phyloP scores from a whole-genome alignment of 192 early-diverging fungal species.

The Coemansia sp. region DNA sequence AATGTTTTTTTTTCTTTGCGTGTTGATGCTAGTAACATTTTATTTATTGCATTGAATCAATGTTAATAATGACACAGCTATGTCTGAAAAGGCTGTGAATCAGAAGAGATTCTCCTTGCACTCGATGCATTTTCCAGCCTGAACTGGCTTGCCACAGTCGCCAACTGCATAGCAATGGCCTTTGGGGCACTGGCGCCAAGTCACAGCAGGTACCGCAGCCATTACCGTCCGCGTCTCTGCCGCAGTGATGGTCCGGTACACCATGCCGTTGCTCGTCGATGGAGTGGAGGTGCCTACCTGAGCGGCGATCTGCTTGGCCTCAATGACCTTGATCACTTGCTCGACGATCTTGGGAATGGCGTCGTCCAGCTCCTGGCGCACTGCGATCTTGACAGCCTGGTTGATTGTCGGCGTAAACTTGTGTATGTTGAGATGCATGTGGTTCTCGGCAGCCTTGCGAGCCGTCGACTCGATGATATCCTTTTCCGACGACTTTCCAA shows the following conservation, averaged over 20 bases:
- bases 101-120: slow-evolving; percentile 14
- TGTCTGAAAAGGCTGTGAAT: not conserved
- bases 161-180: slow-evolving; percentile 43
- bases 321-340: not conserved
- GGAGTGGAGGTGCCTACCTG: not conserved
- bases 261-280: not conserved
- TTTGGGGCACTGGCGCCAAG: slow-evolving; percentile 20
- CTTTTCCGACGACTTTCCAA: not conserved
- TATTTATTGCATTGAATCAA: not conserved
- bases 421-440: slow-evolving; percentile 1
- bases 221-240: slow-evolving; percentile 26
- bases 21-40: not conserved
- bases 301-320: not conserved
- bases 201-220: slow-evolving; percentile 24
- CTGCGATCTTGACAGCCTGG: slow-evolving; percentile 2
- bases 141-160: slow-evolving; percentile 31
- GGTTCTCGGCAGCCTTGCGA: slow-evolving; percentile 4
- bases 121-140: slow-evolving; percentile 22
- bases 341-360: slow-evolving; percentile 7
- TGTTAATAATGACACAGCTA: not conserved
- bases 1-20: too few species aligned
- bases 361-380: not conserved
- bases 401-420: slow-evolving; percentile 10
- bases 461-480: not conserved
- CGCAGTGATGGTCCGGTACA: slow-evolving; percentile 23